phyloP scores from a whole-genome alignment of 1,284 basidiomycete species.

The Ustilago cynodontis region DNA sequence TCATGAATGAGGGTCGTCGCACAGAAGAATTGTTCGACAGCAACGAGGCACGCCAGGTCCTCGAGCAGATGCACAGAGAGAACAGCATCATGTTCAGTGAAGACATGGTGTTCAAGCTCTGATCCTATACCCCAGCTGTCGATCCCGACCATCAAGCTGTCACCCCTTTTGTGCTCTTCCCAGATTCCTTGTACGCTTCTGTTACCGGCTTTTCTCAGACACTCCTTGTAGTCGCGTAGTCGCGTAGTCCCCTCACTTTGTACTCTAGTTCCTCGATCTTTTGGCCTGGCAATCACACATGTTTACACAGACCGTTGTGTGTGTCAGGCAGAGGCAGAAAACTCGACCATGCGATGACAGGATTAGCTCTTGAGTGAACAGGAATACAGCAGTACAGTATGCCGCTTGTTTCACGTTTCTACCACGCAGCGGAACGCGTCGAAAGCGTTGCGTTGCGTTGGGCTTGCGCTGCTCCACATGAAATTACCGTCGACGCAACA shows the following conservation, averaged over 20 bases:
- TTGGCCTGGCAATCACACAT: background rate
- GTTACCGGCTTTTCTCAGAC: background rate
- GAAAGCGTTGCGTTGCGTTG: background rate
- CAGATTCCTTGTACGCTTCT: background rate
- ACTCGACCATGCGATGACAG: no score
- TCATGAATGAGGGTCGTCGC: conserved; percentile 82
- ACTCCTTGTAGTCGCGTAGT: conserved; percentile 10
- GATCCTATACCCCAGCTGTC: conserved; percentile 29
- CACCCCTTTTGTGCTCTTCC: background rate
- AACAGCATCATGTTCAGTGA: conserved; percentile 84
- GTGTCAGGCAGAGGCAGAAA: no score
- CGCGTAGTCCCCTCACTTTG: conserved; percentile 2
- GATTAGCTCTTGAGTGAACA: no score
- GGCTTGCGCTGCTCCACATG: conserved; percentile 29
- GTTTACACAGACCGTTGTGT: background rate
- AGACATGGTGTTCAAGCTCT: conserved; percentile 51
- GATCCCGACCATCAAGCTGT: background rate
- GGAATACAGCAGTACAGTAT: background rate
- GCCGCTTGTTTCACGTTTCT: background rate
- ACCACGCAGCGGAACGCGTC: conserved; percentile 7
- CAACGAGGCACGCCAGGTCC: conserved; percentile 78
- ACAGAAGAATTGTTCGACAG: conserved; percentile 81
- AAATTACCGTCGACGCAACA: conserved; percentile 5
- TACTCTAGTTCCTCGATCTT: conserved; percentile 3
- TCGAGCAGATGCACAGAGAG: conserved; percentile 78